phyloP scores from a whole-genome alignment of 192 early-diverging fungal genomes.

The Umbelopsis vinacea region DNA sequence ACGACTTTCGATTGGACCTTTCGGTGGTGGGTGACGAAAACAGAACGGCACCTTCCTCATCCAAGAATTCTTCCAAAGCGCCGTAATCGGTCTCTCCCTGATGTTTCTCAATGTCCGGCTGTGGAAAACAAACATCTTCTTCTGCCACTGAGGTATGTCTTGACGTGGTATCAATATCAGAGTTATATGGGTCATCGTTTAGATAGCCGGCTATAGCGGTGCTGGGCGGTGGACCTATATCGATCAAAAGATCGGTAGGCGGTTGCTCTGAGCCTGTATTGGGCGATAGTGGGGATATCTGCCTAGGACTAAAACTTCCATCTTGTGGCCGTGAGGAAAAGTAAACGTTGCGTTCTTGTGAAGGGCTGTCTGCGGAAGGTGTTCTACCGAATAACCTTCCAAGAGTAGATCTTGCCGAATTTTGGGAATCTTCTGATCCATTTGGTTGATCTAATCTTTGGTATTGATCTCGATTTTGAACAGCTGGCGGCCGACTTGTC shows the following conservation, averaged over 20 bases:
- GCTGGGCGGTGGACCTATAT: neutral
- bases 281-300: neutral
- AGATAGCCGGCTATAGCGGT: neutral
- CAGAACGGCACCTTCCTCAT: neutral
- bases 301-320: neutral
- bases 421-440: neutral
- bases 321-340: neutral
- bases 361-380: neutral
- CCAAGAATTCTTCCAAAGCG: constrained; percentile 29
- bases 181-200: constrained; percentile 5
- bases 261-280: neutral
- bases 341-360: neutral
- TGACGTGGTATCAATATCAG: constrained; percentile 24
- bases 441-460: neutral
- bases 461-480: neutral
- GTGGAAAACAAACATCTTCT: constrained; percentile 38
- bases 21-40: neutral
- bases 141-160: constrained; percentile 15
- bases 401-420: neutral
- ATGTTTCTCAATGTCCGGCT: constrained; percentile 18
- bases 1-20: neutral
- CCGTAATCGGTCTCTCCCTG: constrained; percentile 25
- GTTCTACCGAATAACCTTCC: constrained; percentile 13
- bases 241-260: neutral
- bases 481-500: neutral